These are phyloP conservation scores for Tylopilus rubrobrunneus DNA, from an alignment of 768 basidiomycete genomes.

Conservation along the genomic window DNA sequence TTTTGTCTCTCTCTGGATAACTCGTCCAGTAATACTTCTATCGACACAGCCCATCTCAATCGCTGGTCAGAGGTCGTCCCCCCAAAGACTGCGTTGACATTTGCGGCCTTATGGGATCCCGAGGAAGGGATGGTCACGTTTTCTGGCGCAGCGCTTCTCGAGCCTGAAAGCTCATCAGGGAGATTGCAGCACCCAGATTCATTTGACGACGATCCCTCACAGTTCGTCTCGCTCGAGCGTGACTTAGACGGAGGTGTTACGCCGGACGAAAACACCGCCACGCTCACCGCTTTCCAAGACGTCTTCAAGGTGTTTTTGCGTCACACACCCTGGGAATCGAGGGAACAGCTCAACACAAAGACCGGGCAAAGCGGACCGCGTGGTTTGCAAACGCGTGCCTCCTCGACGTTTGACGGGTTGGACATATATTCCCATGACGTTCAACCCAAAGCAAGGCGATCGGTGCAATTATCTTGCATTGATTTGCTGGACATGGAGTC, in stretches of 20 bases:
- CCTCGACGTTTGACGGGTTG: constrained; percentile 29
- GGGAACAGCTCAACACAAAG: constrained; percentile 16
- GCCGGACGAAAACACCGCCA: constrained; percentile 21
- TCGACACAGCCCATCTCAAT: constrained; percentile 13
- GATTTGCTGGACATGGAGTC: constrained; percentile 22
- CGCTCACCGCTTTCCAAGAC: constrained; percentile 27
- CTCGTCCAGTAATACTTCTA: constrained; percentile 8
- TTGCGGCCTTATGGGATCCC: constrained; percentile 59
- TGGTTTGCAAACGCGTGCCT: constrained; percentile 23
- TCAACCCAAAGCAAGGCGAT: constrained; percentile 12
- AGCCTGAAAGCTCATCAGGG: constrained; percentile 20
- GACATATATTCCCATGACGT: constrained; percentile 30
- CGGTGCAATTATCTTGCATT: constrained; percentile 18
- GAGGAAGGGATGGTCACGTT: constrained; percentile 56
- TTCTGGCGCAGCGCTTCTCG: constrained; percentile 46
- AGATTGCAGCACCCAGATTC: constrained; percentile 5
- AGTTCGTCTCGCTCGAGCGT: constrained; percentile 10
- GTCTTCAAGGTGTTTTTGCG: constrained; percentile 27
- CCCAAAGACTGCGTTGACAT: constrained; percentile 52
- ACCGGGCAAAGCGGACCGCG: constrained; percentile 3
- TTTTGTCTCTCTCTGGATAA: constrained; percentile 23
- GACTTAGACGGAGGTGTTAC: constrained; percentile 6
- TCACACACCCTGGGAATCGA: constrained; percentile 20
- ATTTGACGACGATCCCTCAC: constrained; percentile 17
- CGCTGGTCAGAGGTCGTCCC: constrained; percentile 59